These are phyloP conservation scores for Cryptococcus depauperatus DNA, from an alignment of 1,284 basidiomycete species.

Conservation along the genomic window DNA sequence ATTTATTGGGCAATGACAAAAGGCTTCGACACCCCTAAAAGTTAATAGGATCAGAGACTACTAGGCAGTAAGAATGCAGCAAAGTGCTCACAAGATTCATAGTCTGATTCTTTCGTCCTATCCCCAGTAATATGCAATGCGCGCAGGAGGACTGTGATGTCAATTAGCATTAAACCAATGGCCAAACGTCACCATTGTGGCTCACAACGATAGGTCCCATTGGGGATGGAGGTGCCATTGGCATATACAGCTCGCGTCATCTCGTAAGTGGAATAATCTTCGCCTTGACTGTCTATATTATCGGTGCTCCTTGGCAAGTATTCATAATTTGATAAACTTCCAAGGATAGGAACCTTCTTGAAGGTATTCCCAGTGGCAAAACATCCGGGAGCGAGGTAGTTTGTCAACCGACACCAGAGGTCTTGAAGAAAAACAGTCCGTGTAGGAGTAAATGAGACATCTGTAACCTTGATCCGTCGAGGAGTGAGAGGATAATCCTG, in stretches of 20 bases:
- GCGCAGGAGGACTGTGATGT: slow-evolving; percentile 49
- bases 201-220: slow-evolving; percentile 52
- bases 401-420: slow-evolving; percentile 20
- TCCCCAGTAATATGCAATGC: slow-evolving; percentile 56
- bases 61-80: not conserved
- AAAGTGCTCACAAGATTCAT: slow-evolving; percentile 52
- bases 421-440: slow-evolving; percentile 5
- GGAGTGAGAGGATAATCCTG: slow-evolving; percentile 1
- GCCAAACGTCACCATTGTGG: not conserved
- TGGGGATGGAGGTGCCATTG: slow-evolving; percentile 55
- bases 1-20: slow-evolving; percentile 20
- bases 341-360: slow-evolving; percentile 46
- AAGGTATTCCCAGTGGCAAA: slow-evolving; percentile 27
- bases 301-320: slow-evolving; percentile 43
- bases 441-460: not conserved
- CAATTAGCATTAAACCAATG: not conserved
- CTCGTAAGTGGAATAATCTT: slow-evolving; percentile 45
- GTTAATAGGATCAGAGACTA: not conserved
- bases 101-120: slow-evolving; percentile 50
- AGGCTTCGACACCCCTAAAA: slow-evolving; percentile 17
- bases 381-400: slow-evolving; percentile 19
- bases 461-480: slow-evolving; percentile 9
- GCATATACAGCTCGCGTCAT: slow-evolving; percentile 48
- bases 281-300: slow-evolving; percentile 33
- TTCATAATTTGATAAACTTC: slow-evolving; percentile 43